Conservation (phyloP, 1,284 basidiomycete genomes). For the Melampsora occidentalis region DNA sequence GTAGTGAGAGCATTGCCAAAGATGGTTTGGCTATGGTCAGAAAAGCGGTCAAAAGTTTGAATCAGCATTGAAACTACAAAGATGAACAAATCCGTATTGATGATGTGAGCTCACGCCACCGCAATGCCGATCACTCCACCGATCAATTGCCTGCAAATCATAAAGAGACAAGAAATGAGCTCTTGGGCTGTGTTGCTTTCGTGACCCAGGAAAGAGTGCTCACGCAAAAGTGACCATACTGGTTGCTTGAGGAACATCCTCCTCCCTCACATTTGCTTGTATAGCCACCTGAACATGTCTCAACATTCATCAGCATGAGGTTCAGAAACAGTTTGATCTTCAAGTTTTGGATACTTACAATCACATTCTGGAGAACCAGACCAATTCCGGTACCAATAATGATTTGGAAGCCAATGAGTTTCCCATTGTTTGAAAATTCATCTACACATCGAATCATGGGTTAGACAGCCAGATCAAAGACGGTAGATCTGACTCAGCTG, state of each 20-base stretch:
- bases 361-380: background rate
- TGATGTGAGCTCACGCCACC: background rate
- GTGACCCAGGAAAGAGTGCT: background rate
- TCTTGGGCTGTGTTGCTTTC: background rate
- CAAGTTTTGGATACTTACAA: background rate
- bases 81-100: background rate
- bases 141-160: background rate
- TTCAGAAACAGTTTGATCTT: too few species aligned
- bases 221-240: slow-evolving; percentile 7
- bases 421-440: slow-evolving; percentile 1
- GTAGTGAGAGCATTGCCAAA: background rate
- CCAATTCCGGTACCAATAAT: slow-evolving; percentile 1
- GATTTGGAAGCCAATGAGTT: background rate
- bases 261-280: background rate
- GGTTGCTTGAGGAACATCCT: slow-evolving; percentile 10
- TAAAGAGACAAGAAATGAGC: background rate
- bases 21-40: background rate
- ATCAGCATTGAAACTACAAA: background rate
- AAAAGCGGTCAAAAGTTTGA: background rate
- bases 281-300: background rate
- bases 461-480: background rate
- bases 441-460: background rate
- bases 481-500: background rate
- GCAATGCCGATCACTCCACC: slow-evolving; percentile 1
- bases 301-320: too few species aligned